A percentile compares a stretch with the other conserved stretches of the same genome.
Conservation (phyloP, 1,284 basidiomycete genomes). For the Tilletia caries region DNA sequence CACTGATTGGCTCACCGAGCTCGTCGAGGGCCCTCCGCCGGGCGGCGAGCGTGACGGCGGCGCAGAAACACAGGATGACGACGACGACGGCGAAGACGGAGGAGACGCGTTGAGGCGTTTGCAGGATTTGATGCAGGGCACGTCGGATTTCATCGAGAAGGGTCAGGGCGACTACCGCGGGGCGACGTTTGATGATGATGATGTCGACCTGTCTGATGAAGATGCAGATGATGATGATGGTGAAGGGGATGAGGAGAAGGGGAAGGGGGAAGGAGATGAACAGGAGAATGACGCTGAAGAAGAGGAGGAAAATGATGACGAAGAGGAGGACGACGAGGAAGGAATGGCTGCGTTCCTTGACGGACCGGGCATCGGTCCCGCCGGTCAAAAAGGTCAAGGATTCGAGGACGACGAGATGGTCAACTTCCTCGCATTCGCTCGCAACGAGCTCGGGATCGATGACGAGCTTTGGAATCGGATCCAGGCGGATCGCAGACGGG, state of each 20-base stretch:
- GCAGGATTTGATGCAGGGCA: background rate
- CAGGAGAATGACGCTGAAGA: background rate
- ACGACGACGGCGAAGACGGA: background rate
- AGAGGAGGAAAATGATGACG: background rate
- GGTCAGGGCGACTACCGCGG: background rate
- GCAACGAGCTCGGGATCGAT: background rate
- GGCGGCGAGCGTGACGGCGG: background rate
- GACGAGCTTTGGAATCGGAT: slow-evolving; percentile 2
- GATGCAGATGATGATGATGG: background rate
- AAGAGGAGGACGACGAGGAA: background rate
- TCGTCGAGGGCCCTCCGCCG: background rate
- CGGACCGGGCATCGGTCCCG: background rate
- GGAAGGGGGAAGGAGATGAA: background rate
- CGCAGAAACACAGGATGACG: background rate
- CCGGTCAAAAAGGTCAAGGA: background rate
- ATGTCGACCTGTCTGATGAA: background rate
- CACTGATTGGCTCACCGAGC: background rate
- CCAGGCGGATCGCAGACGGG: background rate
- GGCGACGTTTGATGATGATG: background rate
- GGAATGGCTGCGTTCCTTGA: background rate
- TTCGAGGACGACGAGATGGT: background rate
- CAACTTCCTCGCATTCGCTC: background rate
- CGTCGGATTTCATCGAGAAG: background rate
- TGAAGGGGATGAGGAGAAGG: background rate
- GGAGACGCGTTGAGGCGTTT: background rate